Evolutionary conservation across 2,329 filamentous ascomycete species (phyloP).

Genomic region (Trichoderma pleuroti): DNA sequence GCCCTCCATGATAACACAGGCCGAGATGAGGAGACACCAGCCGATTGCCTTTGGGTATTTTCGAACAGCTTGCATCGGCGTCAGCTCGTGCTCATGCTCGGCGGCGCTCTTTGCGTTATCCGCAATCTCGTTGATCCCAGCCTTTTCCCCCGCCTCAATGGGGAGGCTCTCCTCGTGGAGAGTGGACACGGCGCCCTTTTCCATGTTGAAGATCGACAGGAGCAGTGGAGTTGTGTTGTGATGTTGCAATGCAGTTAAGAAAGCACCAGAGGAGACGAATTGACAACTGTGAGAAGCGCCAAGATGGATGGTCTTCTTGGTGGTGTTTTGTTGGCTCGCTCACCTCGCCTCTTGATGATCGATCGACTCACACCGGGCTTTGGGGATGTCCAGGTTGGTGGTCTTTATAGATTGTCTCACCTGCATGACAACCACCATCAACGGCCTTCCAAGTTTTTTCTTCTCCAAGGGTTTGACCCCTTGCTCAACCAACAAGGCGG

Average conservation of each 20-base stretch:
- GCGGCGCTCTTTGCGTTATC: constrained; percentile 1
- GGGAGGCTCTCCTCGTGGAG: constrained; percentile 16
- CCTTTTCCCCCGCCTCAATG: constrained; percentile 1
- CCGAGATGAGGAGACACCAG: constrained; percentile 37
- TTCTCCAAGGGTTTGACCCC: constrained; percentile 4
- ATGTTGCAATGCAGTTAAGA: not conserved
- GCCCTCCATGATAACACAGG: constrained; percentile 43
- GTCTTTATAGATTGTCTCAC: constrained; percentile 12
- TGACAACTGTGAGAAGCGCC: not conserved
- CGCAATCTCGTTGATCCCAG: constrained; percentile 5
- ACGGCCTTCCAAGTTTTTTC: not conserved
- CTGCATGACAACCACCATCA: not conserved
- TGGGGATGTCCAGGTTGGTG: not conserved
- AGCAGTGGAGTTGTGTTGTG: not conserved
- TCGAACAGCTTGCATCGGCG: constrained; percentile 26
- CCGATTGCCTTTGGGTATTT: constrained; percentile 35
- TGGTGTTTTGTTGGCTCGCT: not conserved
- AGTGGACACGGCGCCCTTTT: constrained; percentile 4
- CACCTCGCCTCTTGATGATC: not conserved
- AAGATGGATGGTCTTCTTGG: not conserved
- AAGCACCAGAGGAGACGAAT: not conserved
- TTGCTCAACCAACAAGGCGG: constrained; percentile 1
- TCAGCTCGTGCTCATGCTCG: constrained; percentile 16
- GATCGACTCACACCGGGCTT: not conserved
- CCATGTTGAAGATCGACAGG: constrained; percentile 11